Percentiles rank a stretch among this genome's conserved stretches.
Evolutionary conservation across 306 rosid species (phyloP).

Genomic region (Aeschynomene evenia): DNA sequence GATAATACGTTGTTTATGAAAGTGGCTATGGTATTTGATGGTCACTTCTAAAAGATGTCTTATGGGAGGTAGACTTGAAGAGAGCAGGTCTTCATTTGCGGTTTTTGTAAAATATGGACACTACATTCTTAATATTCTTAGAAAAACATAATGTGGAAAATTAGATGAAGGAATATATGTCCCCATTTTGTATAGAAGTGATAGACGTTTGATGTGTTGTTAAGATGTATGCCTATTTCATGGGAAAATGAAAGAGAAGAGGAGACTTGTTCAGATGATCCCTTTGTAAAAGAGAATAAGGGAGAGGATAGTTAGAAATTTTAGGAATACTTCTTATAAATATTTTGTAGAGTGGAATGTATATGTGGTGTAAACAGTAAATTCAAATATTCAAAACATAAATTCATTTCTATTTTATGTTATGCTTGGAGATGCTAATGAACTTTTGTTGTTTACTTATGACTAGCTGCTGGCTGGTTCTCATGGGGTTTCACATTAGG

Average conservation of each 20-base stretch:
- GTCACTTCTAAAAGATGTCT: background rate
- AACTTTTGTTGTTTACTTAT: constrained; percentile 10
- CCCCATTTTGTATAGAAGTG: background rate
- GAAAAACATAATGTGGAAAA: background rate
- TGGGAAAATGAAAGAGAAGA: background rate
- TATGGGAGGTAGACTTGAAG: constrained; percentile 7
- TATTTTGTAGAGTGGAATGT: constrained; percentile 10
- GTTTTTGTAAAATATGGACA: background rate
- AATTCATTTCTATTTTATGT: background rate
- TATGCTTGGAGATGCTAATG: constrained; percentile 11
- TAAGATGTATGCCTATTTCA: background rate
- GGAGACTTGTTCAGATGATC: background rate
- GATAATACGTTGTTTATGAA: no score
- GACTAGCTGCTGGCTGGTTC: constrained; percentile 21
- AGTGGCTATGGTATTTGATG: no score
- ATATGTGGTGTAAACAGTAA: background rate
- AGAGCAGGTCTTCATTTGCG: background rate
- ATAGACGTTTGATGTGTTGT: background rate
- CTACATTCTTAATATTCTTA: background rate
- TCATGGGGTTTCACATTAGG: constrained; percentile 1
- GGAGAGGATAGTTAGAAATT: background rate
- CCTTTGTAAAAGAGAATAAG: constrained; percentile 13
- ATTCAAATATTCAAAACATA: constrained; percentile 6
- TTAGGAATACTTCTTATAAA: constrained; percentile 1
- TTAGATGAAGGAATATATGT: background rate